phyloP scores from a whole-genome alignment of 1,139 yeast species.

The Geotrichum europaeum region DNA sequence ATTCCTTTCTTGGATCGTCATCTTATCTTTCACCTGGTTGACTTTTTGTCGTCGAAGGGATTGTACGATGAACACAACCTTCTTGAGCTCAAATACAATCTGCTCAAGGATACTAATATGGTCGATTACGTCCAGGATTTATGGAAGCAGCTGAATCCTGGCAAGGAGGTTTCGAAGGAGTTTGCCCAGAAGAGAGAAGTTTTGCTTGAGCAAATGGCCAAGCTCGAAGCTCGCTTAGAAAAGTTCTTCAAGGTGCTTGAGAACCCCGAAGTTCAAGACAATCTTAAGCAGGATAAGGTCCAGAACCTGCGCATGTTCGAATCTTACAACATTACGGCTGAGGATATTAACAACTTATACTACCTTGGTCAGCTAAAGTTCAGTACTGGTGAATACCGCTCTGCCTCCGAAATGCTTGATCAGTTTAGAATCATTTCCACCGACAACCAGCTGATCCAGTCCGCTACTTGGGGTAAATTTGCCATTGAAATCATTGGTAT shows the following conservation, averaged over 20 bases:
- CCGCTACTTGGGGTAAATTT: constrained; percentile 61
- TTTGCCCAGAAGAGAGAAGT: constrained; percentile 38
- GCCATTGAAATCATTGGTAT: constrained; percentile 51
- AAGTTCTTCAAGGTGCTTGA: constrained; percentile 44
- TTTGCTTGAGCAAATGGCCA: constrained; percentile 38
- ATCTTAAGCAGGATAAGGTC: constrained; percentile 48
- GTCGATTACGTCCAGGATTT: constrained; percentile 43
- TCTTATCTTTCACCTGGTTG: constrained; percentile 48
- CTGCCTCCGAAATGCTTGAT: constrained; percentile 50
- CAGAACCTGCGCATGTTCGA: constrained; percentile 43
- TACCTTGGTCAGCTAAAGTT: constrained; percentile 55
- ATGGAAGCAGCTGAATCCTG: constrained; percentile 39
- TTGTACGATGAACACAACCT: constrained; percentile 43
- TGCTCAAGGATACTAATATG: constrained; percentile 53
- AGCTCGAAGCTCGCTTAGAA: constrained; percentile 41
- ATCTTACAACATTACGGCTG: constrained; percentile 43
- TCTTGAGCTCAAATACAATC: constrained; percentile 44
- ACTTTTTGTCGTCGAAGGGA: constrained; percentile 41
- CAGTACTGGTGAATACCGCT: constrained; percentile 53
- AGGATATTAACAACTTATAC: constrained; percentile 47
- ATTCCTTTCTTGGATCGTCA: constrained; percentile 55
- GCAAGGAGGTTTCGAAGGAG: constrained; percentile 38
- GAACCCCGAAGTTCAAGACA: constrained; percentile 44
- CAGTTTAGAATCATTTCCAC: constrained; percentile 52
- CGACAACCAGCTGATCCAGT: constrained; percentile 43